Evolutionary conservation across 768 basidiomycete genomes (phyloP).

Genomic region (Tulasnella sp.): DNA sequence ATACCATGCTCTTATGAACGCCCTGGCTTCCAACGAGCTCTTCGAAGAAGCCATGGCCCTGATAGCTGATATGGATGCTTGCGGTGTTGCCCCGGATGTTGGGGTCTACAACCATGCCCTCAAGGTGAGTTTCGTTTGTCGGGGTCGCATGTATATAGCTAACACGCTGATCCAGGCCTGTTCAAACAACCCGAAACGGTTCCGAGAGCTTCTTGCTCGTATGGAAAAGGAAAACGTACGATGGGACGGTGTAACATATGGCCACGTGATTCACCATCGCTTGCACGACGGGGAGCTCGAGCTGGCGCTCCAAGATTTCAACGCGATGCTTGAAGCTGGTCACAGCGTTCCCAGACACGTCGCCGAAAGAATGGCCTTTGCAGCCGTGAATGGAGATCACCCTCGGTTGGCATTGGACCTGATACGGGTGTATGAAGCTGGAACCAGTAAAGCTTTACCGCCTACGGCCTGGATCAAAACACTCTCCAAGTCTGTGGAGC

Average conservation of each 20-base stretch:
- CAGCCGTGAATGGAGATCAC: conserved; percentile 52
- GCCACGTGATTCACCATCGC: conserved; percentile 49
- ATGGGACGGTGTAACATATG: conserved; percentile 54
- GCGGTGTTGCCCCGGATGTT: conserved; percentile 48
- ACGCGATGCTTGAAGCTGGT: conserved; percentile 52
- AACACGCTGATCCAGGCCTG: conserved; percentile 36
- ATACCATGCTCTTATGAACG: conserved; percentile 53
- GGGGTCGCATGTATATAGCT: background rate
- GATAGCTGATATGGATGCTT: conserved; percentile 60
- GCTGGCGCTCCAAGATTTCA: conserved; percentile 55
- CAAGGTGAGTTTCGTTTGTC: conserved; percentile 43
- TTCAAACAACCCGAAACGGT: conserved; percentile 32
- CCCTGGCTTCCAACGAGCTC: conserved; percentile 44
- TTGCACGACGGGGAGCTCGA: conserved; percentile 54
- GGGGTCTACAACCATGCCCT: conserved; percentile 58
- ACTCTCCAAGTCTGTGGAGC: conserved; percentile 59
- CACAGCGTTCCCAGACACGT: conserved; percentile 50
- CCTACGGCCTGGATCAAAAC: conserved; percentile 60
- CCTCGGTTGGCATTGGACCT: conserved; percentile 71
- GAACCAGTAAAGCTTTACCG: conserved; percentile 52
- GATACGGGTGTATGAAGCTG: conserved; percentile 54
- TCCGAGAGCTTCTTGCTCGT: conserved; percentile 44
- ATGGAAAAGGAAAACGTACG: conserved; percentile 51
- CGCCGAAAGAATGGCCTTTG: conserved; percentile 49
- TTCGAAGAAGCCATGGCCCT: conserved; percentile 59